phyloP scores from a whole-genome alignment of 495 filamentous ascomycete species.

The Talaromyces stipitatus region DNA sequence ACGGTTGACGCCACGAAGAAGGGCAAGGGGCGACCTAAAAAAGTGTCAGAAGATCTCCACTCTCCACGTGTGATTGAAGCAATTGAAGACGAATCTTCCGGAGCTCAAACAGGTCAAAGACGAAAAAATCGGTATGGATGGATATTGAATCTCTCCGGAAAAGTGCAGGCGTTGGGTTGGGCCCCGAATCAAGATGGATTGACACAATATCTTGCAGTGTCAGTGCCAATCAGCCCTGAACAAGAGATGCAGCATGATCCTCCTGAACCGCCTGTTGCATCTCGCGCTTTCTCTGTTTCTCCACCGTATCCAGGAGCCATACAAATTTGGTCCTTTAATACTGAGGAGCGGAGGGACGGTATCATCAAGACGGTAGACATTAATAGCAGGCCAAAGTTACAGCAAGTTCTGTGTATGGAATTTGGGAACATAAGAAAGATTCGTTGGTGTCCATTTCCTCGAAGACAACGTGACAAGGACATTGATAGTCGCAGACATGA shows the following conservation, averaged over 20 bases:
- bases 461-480: conserved; percentile 26
- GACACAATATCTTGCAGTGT: conserved; percentile 49
- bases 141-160: conserved; percentile 48
- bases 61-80: not conserved
- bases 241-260: conserved; percentile 21
- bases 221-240: conserved; percentile 29
- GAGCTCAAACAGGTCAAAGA: not conserved
- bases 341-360: conserved; percentile 16
- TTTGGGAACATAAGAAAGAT: conserved; percentile 57
- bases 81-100: not conserved
- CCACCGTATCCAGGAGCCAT: conserved; percentile 40
- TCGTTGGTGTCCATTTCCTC: conserved; percentile 53
- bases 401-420: conserved; percentile 49
- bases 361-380: conserved; percentile 31
- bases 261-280: conserved; percentile 13
- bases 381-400: conserved; percentile 28
- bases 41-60: not conserved
- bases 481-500: conserved; percentile 20
- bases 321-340: conserved; percentile 53
- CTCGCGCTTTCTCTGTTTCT: conserved; percentile 40
- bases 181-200: conserved; percentile 43
- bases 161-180: conserved; percentile 49
- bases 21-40: conserved; percentile 3
- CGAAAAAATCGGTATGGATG: conserved; percentile 42
- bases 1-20: conserved; percentile 2